Conservation (phyloP, 225 moss, liverwort and hornwort genomes). For the Pseudoscleropodium purum region DNA sequence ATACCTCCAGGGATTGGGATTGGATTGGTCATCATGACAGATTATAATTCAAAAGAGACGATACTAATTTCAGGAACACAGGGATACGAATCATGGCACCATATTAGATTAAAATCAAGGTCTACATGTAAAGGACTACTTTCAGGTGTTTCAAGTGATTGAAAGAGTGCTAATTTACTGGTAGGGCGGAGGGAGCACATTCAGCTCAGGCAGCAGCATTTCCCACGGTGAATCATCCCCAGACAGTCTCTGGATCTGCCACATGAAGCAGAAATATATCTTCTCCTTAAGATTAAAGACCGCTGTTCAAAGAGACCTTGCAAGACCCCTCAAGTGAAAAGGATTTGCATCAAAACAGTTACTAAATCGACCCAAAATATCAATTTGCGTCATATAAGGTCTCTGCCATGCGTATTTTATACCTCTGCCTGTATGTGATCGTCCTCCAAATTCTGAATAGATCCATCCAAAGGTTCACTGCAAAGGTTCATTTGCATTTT, state of each 20-base stretch:
- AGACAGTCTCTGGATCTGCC: constrained; percentile 52
- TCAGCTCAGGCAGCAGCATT: constrained; percentile 62
- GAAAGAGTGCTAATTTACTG: constrained; percentile 17
- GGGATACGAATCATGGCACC: not conserved
- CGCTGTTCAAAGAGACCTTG: not conserved
- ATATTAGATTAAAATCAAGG: not conserved
- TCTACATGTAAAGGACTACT: not conserved
- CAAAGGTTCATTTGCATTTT: not conserved
- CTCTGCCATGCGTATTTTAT: not conserved
- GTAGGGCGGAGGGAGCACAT: constrained; percentile 47
- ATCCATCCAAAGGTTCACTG: constrained; percentile 25
- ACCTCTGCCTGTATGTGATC: constrained; percentile 62
- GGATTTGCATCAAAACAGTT: not conserved
- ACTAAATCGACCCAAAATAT: not conserved
- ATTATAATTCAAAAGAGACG: not conserved
- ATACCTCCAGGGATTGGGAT: not conserved
- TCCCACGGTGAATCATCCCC: constrained; percentile 33
- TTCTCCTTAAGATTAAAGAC: not conserved
- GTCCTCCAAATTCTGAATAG: constrained; percentile 42
- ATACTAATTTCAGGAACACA: not conserved
- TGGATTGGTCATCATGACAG: not conserved
- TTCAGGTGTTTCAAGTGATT: not conserved
- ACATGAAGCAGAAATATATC: not conserved
- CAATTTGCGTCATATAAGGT: not conserved
- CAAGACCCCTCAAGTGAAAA: not conserved